These are phyloP conservation scores for Barbatosphaeria neglecta DNA, from an alignment of 495 filamentous ascomycete genomes.

Conservation along the genomic window DNA sequence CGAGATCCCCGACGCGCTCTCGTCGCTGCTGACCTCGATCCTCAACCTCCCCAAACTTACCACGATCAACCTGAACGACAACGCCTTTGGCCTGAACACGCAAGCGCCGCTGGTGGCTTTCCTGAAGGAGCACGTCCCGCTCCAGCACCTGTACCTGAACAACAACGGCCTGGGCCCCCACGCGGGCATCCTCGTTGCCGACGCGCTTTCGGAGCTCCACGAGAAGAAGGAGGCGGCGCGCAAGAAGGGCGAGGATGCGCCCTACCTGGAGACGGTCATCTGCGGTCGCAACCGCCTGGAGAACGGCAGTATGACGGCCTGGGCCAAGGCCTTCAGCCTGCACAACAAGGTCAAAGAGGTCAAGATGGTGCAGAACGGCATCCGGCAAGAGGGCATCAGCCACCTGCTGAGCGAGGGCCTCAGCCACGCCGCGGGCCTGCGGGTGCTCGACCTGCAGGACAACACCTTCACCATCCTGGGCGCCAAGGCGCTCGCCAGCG, in stretches of 20 bases:
- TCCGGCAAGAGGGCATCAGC: slow-evolving; percentile 82
- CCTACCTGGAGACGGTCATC: slow-evolving; percentile 81
- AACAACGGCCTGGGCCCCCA: slow-evolving; percentile 96
- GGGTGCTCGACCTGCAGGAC: slow-evolving; percentile 83
- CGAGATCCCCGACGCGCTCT: slow-evolving; percentile 86
- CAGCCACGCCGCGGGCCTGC: slow-evolving; percentile 47
- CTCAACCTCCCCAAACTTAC: slow-evolving; percentile 71
- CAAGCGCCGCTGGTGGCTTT: slow-evolving; percentile 75
- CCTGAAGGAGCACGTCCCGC: slow-evolving; percentile 70
- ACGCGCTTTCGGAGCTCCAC: slow-evolving; percentile 65
- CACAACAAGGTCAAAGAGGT: slow-evolving; percentile 70
- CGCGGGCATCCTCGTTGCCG: slow-evolving; percentile 75
- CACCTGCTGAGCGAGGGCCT: slow-evolving; percentile 67
- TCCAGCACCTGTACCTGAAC: slow-evolving; percentile 86
- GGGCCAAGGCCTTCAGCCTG: slow-evolving; percentile 74
- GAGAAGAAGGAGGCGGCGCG: slow-evolving; percentile 66
- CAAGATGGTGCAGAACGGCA: slow-evolving; percentile 98
- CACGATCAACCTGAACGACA: slow-evolving; percentile 92
- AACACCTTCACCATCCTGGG: slow-evolving; percentile 87
- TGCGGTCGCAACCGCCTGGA: slow-evolving; percentile 93
- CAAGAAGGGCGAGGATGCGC: slow-evolving; percentile 52
- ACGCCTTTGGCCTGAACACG: slow-evolving; percentile 92
- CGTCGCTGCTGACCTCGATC: slow-evolving; percentile 72
- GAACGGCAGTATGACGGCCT: slow-evolving; percentile 89
- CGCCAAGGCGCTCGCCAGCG: slow-evolving; percentile 64